A percentile compares a stretch with the other conserved stretches of the same genome.
Conservation (phyloP, 495 filamentous ascomycete genomes). For the Corynascus novoguineensis region DNA sequence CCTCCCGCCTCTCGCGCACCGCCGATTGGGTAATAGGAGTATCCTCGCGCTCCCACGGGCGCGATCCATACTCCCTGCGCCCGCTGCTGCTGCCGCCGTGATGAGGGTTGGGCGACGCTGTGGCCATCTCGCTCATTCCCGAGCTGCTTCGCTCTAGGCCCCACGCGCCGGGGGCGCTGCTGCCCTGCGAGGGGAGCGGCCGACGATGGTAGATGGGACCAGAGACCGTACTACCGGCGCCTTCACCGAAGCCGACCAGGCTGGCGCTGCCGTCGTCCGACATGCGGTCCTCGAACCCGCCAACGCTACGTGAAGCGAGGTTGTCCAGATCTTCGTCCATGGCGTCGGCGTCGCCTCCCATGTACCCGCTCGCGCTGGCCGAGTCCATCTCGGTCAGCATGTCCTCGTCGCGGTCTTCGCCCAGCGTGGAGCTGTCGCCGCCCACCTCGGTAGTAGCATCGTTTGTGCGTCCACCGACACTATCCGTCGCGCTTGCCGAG, state of each 20-base stretch:
- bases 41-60: constrained; percentile 20
- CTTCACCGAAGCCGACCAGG: constrained; percentile 83
- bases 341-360: constrained; percentile 24
- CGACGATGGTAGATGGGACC: constrained; percentile 61
- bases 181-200: constrained; percentile 23
- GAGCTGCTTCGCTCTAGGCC: constrained; percentile 40
- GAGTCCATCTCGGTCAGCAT: constrained; percentile 38
- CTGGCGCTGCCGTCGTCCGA: constrained; percentile 68
- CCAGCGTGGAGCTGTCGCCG: constrained; percentile 39
- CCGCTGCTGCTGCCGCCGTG: background rate
- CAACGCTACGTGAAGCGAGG: constrained; percentile 48
- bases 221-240: constrained; percentile 70
- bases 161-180: constrained; percentile 17
- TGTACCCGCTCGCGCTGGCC: constrained; percentile 32
- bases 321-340: constrained; percentile 37
- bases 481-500: constrained; percentile 64
- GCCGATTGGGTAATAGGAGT: constrained; percentile 39
- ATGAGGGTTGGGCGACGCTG: background rate
- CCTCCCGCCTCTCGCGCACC: constrained; percentile 38
- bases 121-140: constrained; percentile 35
- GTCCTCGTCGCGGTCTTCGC: constrained; percentile 42
- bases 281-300: constrained; percentile 63
- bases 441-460: constrained; percentile 59
- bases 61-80: background rate
- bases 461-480: constrained; percentile 54